Evolutionary conservation across 1,284 basidiomycete species (phyloP).

Genomic region (Ceratobasidium sp.): DNA sequence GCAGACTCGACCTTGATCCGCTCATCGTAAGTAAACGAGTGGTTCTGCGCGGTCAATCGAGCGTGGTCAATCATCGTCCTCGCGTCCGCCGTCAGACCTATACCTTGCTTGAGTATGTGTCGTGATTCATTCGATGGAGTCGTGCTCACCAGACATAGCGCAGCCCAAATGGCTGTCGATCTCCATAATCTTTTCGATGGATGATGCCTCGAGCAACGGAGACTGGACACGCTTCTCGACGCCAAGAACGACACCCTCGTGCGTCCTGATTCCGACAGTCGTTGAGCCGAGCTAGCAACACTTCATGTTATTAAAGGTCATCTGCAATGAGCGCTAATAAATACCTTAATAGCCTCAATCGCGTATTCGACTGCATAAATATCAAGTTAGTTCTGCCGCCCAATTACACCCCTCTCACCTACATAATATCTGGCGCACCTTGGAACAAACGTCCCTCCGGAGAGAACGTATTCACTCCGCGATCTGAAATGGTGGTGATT

Average conservation of each 20-base stretch:
- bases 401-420: neutral
- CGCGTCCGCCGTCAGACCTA: conserved; percentile 89
- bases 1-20: conserved; percentile 95
- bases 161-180: conserved; percentile 97
- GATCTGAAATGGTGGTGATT: conserved; percentile 65
- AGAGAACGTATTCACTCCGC: conserved; percentile 99
- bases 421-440: conserved; percentile 60
- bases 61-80: conserved; percentile 99
- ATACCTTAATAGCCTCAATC: conserved; percentile 96
- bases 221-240: conserved; percentile 99
- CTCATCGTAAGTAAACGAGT: conserved; percentile 97
- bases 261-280: conserved; percentile 91
- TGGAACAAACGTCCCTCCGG: conserved; percentile 96
- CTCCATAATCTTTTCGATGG: conserved; percentile 99
- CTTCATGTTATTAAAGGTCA: conserved; percentile 63
- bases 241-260: conserved; percentile 90
- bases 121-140: neutral
- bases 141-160: conserved; percentile 85
- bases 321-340: conserved; percentile 37
- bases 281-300: conserved; percentile 92
- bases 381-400: neutral
- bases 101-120: neutral
- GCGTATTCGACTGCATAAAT: conserved; percentile 91
- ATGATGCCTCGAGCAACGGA: conserved; percentile 91
- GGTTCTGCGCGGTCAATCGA: conserved; percentile 96